Evolutionary conservation across 2,329 filamentous ascomycete species (phyloP), one percentile per base, ranked within the genome.

Genomic region (Colletotrichum limetticola): DNA sequence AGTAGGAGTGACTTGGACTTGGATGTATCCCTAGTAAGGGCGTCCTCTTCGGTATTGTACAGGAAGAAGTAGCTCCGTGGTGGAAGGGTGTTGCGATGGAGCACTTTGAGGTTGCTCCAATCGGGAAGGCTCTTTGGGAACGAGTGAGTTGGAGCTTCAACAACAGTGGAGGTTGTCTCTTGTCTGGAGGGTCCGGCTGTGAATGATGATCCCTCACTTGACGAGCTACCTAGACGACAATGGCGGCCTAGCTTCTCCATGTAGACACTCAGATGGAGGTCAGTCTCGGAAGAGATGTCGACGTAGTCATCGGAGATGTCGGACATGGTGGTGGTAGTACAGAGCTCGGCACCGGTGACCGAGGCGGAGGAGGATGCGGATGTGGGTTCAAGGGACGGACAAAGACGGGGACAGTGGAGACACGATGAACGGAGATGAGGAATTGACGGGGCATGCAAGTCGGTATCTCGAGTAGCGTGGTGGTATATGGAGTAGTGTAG

Each of bases 31-130:
- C 79, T 79, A 22, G 79, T 78, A 14, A 91, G 79, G 11, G 89
- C 89, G 77, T 88, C 84, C 2, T 83, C 76, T 46, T 85, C 82
- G 14, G 81, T 84, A 32, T 81, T 77, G 75, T 89, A 91, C 60
- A 87, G 80, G 78, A 87, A 86, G 79, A 91, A 91, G 76, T 88
- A 84, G 22, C 88, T 83, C 46, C 89, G 85, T 3, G 88, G 86
- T 52, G 87, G 84, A 9, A 91, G 81, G 0, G 87, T 90, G 75
- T 89, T 89, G 74, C 83, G 85, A 78, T 91, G 90, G 26, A 91
- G 81, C 37, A 91, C 82, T 3, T 83, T 77, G 62, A 91, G 84
- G 76, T 91, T 91, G 79, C 86, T 89, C 90, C 90, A 91, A 78
- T 91, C 89, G 0, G 89, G 89, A 5, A 80, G 61, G 9, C 76